Evolutionary conservation across 805 yeast genomes (phyloP), one percentile per base, ranked within the genome.

Genomic region (Yarrowia hollandica): DNA sequence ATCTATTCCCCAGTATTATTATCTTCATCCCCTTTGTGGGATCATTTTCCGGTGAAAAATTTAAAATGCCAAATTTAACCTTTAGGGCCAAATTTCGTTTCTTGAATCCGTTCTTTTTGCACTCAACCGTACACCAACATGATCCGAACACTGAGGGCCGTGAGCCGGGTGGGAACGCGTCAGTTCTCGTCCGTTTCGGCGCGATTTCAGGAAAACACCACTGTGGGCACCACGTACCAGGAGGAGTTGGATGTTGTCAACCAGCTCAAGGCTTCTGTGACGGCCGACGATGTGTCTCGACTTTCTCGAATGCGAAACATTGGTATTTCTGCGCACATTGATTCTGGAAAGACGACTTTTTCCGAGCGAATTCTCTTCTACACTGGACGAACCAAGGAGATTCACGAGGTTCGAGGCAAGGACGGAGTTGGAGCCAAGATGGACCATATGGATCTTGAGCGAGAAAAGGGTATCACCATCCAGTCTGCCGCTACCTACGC

Each of bases 401-500:
- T 91, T 68, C 98, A 91, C 70, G 98, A 91, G 74, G 97, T 75
- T 9, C 81, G 99, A 72, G 99, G 99, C 48, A 83, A 94, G 68
- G 99, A 94, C 72, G 85, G 90, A 65, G 98, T 94, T 61, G 99
- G 99, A 62, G 99, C 99, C 60, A 94, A 91, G 76, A 94, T 94
- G 99, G 99, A 94, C 74, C 92, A 91, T 62, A 94, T 94, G 99
- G 99, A 94, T 67, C 79, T 94, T 65, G 99, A 94, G 75, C 84
- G 99, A 72, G 99, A 94, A 74, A 94, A 94, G 72, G 99, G 99
- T 74, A 94, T 94, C 69, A 94, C 99, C 55, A 94, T 94, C 71
- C 99, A 94, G 75, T 90, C 97, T 62, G 99, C 99, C 63, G 99
- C 99, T 31, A 94, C 99, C 1, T 94, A 88, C 77, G 92, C 98